Percentiles rank a stretch among this genome's conserved stretches.
Conservation (phyloP, 768 basidiomycete genomes). For the Collybia nuda region DNA sequence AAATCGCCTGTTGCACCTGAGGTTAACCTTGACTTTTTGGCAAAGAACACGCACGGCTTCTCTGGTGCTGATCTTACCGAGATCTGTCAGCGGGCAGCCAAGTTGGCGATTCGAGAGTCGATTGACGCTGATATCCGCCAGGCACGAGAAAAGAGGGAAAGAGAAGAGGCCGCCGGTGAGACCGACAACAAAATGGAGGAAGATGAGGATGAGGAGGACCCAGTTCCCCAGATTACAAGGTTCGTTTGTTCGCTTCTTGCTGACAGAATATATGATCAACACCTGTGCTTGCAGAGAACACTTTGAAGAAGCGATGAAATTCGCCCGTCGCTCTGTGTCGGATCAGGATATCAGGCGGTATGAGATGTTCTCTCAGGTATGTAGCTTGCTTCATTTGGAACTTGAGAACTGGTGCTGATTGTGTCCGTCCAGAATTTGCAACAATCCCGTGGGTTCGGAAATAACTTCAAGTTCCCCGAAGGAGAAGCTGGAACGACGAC, state of each 20-base stretch:
- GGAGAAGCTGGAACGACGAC: slow-evolving; percentile 42
- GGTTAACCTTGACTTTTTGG: slow-evolving; percentile 84
- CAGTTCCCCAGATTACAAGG: slow-evolving; percentile 86
- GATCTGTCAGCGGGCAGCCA: slow-evolving; percentile 97
- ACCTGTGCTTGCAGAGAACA: slow-evolving; percentile 58
- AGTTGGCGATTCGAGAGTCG: slow-evolving; percentile 92
- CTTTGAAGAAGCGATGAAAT: slow-evolving; percentile 99
- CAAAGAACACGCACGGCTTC: slow-evolving; percentile 94
- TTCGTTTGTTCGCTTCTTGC: slow-evolving; percentile 25
- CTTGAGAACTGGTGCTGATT: slow-evolving; percentile 11
- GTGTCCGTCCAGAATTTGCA: slow-evolving; percentile 66
- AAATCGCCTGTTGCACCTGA: slow-evolving; percentile 84
- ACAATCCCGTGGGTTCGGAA: slow-evolving; percentile 90
- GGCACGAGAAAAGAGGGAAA: slow-evolving; percentile 77
- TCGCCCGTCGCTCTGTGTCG: slow-evolving; percentile 93
- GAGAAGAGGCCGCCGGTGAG: slow-evolving; percentile 65
- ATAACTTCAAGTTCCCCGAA: slow-evolving; percentile 99
- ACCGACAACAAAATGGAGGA: slow-evolving; percentile 74
- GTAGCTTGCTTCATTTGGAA: slow-evolving; percentile 1
- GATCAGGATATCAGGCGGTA: slow-evolving; percentile 97
- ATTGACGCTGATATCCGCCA: slow-evolving; percentile 89
- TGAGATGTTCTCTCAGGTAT: slow-evolving; percentile 94
- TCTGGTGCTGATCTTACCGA: slow-evolving; percentile 99
- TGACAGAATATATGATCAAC: slow-evolving; percentile 7
- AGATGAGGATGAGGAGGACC: slow-evolving; percentile 80